These are phyloP conservation scores for Circinella umbellata DNA, from an alignment of 371 early-diverging fungal genomes.

Conservation along the genomic window DNA sequence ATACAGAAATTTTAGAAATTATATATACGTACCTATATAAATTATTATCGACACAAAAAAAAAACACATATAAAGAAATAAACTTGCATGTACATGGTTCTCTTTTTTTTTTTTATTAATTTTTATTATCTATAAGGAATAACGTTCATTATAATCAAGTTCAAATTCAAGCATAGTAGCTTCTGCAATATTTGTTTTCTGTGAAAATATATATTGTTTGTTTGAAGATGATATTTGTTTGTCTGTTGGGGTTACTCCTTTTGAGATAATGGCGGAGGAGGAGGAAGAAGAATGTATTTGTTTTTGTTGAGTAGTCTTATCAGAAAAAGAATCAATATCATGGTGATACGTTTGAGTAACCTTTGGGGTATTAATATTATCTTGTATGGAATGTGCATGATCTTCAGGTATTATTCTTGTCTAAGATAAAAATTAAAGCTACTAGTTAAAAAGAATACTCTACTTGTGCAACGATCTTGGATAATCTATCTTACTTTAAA, in stretches of 20 bases:
- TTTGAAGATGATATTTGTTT: not conserved
- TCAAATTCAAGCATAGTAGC: conserved; percentile 18
- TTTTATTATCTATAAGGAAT: not conserved
- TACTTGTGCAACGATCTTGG: too few species aligned
- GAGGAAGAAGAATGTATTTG: too few species aligned
- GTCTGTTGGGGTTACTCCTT: not conserved
- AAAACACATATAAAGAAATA: not conserved
- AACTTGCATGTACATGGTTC: conserved; percentile 4
- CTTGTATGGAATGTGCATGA: not conserved
- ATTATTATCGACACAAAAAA: not conserved
- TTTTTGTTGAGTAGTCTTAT: too few species aligned
- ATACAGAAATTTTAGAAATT: not conserved
- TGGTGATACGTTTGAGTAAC: not conserved
- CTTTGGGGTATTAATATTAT: not conserved
- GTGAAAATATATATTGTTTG: not conserved
- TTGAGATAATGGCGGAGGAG: not conserved
- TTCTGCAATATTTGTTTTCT: conserved; percentile 9
- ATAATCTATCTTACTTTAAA: too few species aligned
- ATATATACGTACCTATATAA: too few species aligned
- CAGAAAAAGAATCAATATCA: too few species aligned
- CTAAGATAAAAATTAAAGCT: not conserved
- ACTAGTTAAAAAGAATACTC: too few species aligned
- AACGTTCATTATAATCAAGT: conserved; percentile 8
- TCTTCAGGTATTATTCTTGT: not conserved
- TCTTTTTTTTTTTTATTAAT: not conserved